These are phyloP conservation scores for Colletotrichum liriopes DNA, from an alignment of 2,329 filamentous ascomycete genomes.

Conservation along the genomic window DNA sequence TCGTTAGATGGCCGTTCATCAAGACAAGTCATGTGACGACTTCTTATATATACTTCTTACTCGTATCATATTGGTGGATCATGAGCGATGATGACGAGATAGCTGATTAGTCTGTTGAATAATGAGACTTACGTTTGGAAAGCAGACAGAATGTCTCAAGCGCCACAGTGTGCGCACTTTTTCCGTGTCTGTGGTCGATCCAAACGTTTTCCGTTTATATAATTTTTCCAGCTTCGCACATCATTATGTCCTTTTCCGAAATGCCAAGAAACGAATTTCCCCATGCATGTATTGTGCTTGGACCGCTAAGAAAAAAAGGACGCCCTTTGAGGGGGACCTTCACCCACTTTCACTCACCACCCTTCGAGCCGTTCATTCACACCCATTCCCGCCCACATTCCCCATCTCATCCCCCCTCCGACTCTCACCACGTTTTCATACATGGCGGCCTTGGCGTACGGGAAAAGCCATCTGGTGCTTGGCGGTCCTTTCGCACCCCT, in stretches of 20 bases:
- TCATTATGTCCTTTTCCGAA: constrained; percentile 11
- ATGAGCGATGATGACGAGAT: constrained; percentile 10
- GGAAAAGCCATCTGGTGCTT: constrained; percentile 12
- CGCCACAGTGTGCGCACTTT: background rate
- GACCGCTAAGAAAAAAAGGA: background rate
- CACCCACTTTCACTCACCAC: background rate
- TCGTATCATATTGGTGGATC: constrained; percentile 10
- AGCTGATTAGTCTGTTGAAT: constrained; percentile 6
- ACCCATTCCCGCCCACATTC: constrained; percentile 9
- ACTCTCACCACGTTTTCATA: constrained; percentile 11
- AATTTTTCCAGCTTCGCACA: background rate
- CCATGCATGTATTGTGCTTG: background rate
- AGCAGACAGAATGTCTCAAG: background rate
- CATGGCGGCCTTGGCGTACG: constrained; percentile 12
- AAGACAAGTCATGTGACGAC: constrained; percentile 11
- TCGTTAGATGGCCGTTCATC: background rate
- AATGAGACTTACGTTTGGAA: background rate
- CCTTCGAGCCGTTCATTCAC: background rate
- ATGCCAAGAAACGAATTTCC: background rate
- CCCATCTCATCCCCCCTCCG: background rate
- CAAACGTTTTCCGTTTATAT: background rate
- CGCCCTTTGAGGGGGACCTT: too few relatives aligned
- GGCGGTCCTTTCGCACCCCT: background rate
- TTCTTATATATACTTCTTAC: constrained; percentile 29
- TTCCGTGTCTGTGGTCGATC: background rate